phyloP scores from a whole-genome alignment of 2,329 filamentous ascomycete genomes.

The Stagonosporopsis vannaccii region DNA sequence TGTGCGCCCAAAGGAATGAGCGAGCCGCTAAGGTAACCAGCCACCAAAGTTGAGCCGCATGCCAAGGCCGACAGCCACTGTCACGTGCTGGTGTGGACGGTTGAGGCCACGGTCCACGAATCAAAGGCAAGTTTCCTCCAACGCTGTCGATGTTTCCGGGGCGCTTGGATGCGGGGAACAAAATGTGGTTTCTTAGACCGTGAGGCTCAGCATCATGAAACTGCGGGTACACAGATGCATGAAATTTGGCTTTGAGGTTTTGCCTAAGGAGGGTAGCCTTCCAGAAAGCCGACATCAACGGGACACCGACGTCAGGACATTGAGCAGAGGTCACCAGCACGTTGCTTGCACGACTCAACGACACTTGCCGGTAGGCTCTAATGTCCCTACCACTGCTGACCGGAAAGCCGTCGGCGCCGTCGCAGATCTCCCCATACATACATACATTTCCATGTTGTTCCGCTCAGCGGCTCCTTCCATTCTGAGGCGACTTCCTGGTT shows the following conservation, averaged over 20 bases:
- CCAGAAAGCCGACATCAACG: conserved; percentile 16
- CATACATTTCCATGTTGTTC: conserved; percentile 19
- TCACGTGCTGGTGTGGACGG: conserved; percentile 10
- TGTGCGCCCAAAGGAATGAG: conserved; percentile 19
- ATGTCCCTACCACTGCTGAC: conserved; percentile 21
- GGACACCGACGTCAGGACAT: conserved; percentile 18
- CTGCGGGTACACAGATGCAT: background rate
- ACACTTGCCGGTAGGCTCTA: conserved; percentile 2
- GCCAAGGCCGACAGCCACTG: conserved; percentile 7
- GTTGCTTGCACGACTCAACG: conserved; percentile 7
- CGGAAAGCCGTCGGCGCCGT: conserved; percentile 18
- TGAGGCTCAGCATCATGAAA: background rate
- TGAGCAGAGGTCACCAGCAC: conserved; percentile 10
- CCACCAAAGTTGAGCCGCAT: conserved; percentile 13
- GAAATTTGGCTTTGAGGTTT: conserved; percentile 21
- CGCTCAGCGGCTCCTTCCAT: conserved; percentile 21
- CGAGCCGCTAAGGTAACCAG: conserved; percentile 12
- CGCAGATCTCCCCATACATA: conserved; percentile 21
- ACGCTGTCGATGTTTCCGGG: background rate
- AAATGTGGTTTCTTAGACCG: background rate
- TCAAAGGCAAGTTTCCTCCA: background rate
- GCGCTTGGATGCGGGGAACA: background rate
- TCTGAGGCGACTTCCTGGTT: conserved; percentile 12
- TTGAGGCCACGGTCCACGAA: background rate
- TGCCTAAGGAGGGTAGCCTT: conserved; percentile 18